These are phyloP conservation scores for Erysiphe pulchra DNA, from an alignment of 2,329 filamentous ascomycete species.

Conservation along the genomic window DNA sequence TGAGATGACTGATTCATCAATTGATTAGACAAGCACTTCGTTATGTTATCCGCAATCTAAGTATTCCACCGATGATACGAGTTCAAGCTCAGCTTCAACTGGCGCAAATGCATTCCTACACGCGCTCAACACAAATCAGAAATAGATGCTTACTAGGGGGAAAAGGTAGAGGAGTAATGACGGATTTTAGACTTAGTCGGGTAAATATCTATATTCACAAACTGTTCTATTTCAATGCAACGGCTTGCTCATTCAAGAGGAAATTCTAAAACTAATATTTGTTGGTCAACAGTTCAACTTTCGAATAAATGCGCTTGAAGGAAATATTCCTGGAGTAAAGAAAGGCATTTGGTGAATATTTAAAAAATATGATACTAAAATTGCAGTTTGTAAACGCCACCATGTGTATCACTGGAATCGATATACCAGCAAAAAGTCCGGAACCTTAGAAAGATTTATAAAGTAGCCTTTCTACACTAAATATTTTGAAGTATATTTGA, in stretches of 20 bases:
- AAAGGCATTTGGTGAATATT: conserved; percentile 66
- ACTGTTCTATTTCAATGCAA: too few relatives aligned
- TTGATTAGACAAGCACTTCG: conserved; percentile 56
- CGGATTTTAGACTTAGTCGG: conserved; percentile 76
- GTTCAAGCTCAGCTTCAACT: conserved; percentile 85
- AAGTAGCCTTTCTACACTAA: too few relatives aligned
- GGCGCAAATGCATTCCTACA: conserved; percentile 89
- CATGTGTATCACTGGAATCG: too few relatives aligned
- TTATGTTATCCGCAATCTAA: conserved; percentile 85
- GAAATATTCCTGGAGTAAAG: conserved; percentile 72
- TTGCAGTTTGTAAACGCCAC: too few relatives aligned
- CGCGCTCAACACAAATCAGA: conserved; percentile 73
- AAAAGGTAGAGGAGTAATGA: conserved; percentile 70
- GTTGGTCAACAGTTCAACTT: conserved; percentile 51
- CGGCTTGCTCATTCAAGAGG: background rate
- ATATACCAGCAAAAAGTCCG: too few relatives aligned
- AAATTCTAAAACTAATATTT: conserved; percentile 5
- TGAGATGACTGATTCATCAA: too few relatives aligned
- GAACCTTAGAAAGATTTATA: too few relatives aligned
- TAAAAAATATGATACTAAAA: too few relatives aligned
- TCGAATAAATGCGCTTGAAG: conserved; percentile 63
- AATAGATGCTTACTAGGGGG: conserved; percentile 85
- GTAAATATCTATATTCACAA: conserved; percentile 26
- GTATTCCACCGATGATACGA: conserved; percentile 54
- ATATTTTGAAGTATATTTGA: too few relatives aligned